These are phyloP conservation scores for Ramaria sp. DNA, from an alignment of 768 basidiomycete genomes.

Conservation along the genomic window DNA sequence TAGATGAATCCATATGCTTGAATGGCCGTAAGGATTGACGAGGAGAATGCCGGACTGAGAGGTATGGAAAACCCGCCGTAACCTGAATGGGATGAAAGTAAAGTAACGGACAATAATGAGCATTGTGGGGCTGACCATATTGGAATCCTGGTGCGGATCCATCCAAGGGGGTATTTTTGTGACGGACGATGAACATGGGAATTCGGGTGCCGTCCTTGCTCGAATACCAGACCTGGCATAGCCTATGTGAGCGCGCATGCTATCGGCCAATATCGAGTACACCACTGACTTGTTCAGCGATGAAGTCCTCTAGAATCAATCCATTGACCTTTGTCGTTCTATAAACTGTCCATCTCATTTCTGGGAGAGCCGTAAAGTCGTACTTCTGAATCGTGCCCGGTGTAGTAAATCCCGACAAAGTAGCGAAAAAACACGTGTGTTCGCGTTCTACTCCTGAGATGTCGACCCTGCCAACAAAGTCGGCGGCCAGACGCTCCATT, in stretches of 20 bases:
- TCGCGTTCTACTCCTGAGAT: slow-evolving; percentile 38
- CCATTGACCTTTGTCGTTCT: slow-evolving; percentile 48
- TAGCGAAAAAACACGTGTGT: slow-evolving; percentile 52
- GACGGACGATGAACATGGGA: slow-evolving; percentile 80
- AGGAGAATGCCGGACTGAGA: slow-evolving; percentile 62
- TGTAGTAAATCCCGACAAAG: slow-evolving; percentile 57
- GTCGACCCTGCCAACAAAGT: slow-evolving; percentile 57
- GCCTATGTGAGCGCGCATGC: neutral
- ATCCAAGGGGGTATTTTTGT: slow-evolving; percentile 57
- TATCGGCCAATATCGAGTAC: neutral
- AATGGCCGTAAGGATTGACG: slow-evolving; percentile 61
- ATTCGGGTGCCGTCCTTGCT: slow-evolving; percentile 73
- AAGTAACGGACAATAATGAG: neutral
- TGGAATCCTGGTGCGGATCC: slow-evolving; percentile 70
- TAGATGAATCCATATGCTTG: slow-evolving; percentile 59
- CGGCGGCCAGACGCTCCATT: slow-evolving; percentile 45
- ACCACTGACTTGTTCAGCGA: slow-evolving; percentile 43
- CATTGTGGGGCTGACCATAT: slow-evolving; percentile 39
- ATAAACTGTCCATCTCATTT: slow-evolving; percentile 50
- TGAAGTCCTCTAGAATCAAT: slow-evolving; percentile 57
- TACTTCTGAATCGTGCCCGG: slow-evolving; percentile 59
- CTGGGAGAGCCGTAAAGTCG: slow-evolving; percentile 37
- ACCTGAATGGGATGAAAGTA: slow-evolving; percentile 26
- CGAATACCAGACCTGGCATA: slow-evolving; percentile 55
- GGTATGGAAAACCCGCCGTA: slow-evolving; percentile 77